Conservation (phyloP, 2,329 filamentous ascomycete genomes). For the Penicillium psychrosexuale region DNA sequence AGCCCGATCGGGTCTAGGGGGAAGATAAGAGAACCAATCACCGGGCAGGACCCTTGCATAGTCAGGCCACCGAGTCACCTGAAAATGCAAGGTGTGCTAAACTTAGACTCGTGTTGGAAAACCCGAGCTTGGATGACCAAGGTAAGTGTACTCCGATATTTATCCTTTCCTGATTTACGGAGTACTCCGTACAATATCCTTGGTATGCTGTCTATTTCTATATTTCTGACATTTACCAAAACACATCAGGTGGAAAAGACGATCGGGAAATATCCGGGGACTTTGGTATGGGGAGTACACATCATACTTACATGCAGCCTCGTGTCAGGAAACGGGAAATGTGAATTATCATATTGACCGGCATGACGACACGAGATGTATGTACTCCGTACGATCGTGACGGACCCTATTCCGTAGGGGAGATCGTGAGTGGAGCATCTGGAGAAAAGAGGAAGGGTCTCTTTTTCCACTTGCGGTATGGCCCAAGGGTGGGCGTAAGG, state of each 20-base stretch:
- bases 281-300: not conserved
- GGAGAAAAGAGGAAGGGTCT: constrained; percentile 4
- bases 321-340: not conserved
- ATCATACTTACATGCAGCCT: constrained; percentile 2
- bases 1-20: constrained; percentile 4
- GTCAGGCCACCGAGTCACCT: constrained; percentile 25
- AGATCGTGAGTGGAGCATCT: constrained; percentile 10
- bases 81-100: constrained; percentile 26
- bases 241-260: too few species aligned
- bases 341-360: constrained; percentile 5
- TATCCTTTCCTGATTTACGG: too few species aligned
- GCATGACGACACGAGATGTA: constrained; percentile 9
- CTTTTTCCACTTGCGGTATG: not conserved
- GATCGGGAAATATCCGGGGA: too few species aligned
- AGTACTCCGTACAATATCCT: too few species aligned
- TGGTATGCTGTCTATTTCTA: too few species aligned
- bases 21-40: constrained; percentile 14
- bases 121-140: too few species aligned
- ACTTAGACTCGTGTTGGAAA: constrained; percentile 15
- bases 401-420: not conserved
- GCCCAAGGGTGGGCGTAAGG: constrained; percentile 9
- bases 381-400: not conserved
- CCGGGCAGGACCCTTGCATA: constrained; percentile 17
- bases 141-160: too few species aligned
- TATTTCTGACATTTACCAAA: too few species aligned